Percentiles rank a stretch among this genome's conserved stretches.
These are phyloP conservation scores for Phalaenopsis hybrid DNA, from an alignment of 116 monocot genomes.

Conservation along the genomic window DNA sequence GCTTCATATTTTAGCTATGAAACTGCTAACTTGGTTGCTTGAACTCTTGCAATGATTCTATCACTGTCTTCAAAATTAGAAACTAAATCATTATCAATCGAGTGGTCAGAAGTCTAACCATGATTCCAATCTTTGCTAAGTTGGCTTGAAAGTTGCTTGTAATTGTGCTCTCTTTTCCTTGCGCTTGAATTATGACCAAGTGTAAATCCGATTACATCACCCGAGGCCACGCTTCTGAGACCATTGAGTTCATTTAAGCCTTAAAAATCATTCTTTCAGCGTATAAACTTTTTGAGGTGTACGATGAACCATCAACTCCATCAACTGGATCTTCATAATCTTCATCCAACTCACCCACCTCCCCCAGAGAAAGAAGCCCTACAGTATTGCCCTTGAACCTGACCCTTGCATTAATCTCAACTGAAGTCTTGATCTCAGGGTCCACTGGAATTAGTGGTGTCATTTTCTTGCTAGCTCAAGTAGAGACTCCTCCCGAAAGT, in stretches of 20 bases:
- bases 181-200: slow-evolving; percentile 24
- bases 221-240: slow-evolving; percentile 24
- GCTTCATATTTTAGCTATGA: slow-evolving; percentile 66
- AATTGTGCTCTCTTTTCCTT: slow-evolving; percentile 28
- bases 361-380: slow-evolving; percentile 38
- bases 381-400: slow-evolving; percentile 37
- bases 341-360: slow-evolving; percentile 43
- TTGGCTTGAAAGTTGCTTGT: slow-evolving; percentile 31
- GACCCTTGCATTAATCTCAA: slow-evolving; percentile 42
- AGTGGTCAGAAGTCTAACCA: slow-evolving; percentile 67
- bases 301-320: slow-evolving; percentile 67
- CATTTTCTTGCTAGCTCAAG: no score
- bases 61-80: slow-evolving; percentile 65
- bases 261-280: slow-evolving; percentile 58
- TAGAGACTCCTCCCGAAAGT: no score
- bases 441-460: no score
- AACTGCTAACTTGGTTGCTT: slow-evolving; percentile 62
- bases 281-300: slow-evolving; percentile 63
- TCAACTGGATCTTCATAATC: slow-evolving; percentile 44
- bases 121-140: slow-evolving; percentile 52
- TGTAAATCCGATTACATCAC: slow-evolving; percentile 19
- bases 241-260: slow-evolving; percentile 34
- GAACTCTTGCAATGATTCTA: slow-evolving; percentile 40
- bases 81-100: slow-evolving; percentile 52
- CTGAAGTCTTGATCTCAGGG: no score